A percentile compares a stretch with the other conserved stretches of the same genome.
phyloP scores from a whole-genome alignment of 179 eudicot species.

The Beta lomatogona region DNA sequence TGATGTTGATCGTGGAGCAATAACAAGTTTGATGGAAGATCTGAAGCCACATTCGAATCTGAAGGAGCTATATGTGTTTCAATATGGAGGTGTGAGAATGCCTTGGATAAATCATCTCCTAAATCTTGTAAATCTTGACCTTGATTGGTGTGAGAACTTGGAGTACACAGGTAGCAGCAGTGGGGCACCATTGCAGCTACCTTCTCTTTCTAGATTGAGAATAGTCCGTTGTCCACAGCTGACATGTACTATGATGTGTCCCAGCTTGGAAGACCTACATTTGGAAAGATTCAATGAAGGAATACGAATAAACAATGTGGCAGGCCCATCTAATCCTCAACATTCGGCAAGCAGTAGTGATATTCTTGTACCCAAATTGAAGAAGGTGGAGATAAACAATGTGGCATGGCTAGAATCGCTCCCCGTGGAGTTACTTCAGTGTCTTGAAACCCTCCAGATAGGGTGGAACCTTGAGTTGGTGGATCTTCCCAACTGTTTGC shows the following conservation, averaged over 20 bases:
- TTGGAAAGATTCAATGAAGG: too few relatives aligned
- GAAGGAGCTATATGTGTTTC: neutral
- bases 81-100: slow-evolving; percentile 6
- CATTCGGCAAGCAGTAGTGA: too few relatives aligned
- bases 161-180: neutral
- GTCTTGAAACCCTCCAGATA: neutral
- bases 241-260: slow-evolving; percentile 6
- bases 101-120: slow-evolving; percentile 25
- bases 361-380: neutral
- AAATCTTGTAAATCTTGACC: neutral
- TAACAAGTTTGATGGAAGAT: slow-evolving; percentile 3
- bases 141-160: neutral
- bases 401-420: neutral
- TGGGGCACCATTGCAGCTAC: neutral
- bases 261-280: neutral
- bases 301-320: too few relatives aligned
- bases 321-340: too few relatives aligned
- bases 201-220: slow-evolving; percentile 5
- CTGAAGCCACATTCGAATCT: slow-evolving; percentile 29
- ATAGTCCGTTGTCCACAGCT: neutral
- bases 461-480: neutral
- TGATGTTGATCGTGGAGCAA: neutral
- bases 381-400: neutral
- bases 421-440: neutral
- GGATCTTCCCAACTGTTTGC: slow-evolving; percentile 5